A percentile compares a stretch with the other conserved stretches of the same genome.
Evolutionary conservation across 2,329 filamentous ascomycete genomes (phyloP).

Genomic region (Alternaria gansuensis): DNA sequence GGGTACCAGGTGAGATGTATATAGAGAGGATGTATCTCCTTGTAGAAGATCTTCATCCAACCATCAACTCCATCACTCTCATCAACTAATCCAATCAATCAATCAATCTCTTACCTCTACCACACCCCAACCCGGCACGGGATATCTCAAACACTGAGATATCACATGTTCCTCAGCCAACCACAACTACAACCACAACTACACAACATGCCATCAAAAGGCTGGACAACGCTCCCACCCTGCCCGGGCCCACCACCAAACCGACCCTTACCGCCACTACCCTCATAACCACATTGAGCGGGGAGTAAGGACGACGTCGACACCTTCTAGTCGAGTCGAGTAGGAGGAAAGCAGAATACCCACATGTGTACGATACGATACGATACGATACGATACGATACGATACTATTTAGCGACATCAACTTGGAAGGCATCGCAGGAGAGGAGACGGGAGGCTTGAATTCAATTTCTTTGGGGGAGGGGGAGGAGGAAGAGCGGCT

Average conservation of each 20-base stretch:
- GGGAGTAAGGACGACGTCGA: background rate
- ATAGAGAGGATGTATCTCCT: constrained; percentile 3
- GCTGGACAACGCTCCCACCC: constrained; percentile 4
- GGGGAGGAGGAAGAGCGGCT: background rate
- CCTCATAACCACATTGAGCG: constrained; percentile 2
- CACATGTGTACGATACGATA: constrained; percentile 7
- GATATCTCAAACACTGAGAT: background rate
- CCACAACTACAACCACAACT: background rate
- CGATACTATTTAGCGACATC: background rate
- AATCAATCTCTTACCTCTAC: background rate
- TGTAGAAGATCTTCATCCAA: constrained; percentile 3
- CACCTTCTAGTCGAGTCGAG: background rate
- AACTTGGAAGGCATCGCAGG: background rate
- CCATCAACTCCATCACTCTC: constrained; percentile 2
- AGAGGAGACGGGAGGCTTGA: background rate
- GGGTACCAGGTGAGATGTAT: constrained; percentile 1
- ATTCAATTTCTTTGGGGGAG: background rate
- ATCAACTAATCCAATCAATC: background rate
- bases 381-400: constrained; percentile 3
- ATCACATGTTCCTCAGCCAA: background rate
- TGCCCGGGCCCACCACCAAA: constrained; percentile 11
- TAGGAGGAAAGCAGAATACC: constrained; percentile 9
- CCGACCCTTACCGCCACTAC: constrained; percentile 2
- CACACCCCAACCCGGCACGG: background rate
- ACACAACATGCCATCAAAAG: constrained; percentile 9